These are phyloP conservation scores for Podospora anserina DNA, from an alignment of 495 filamentous ascomycete genomes.

Conservation along the genomic window DNA sequence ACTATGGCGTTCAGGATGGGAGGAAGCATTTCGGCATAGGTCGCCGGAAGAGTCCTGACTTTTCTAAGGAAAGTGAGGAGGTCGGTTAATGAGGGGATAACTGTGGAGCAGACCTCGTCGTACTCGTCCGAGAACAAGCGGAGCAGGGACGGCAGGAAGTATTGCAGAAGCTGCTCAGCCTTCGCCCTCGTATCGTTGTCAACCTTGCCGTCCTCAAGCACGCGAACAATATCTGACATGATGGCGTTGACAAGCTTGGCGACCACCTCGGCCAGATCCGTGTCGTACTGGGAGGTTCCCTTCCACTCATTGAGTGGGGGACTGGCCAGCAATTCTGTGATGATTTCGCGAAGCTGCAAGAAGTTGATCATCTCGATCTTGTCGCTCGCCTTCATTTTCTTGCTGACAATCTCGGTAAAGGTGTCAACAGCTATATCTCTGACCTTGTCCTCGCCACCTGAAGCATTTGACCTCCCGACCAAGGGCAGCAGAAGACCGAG, in stretches of 20 bases:
- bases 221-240: conserved; percentile 78
- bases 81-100: conserved; percentile 87
- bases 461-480: conserved; percentile 55
- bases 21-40: conserved; percentile 73
- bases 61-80: conserved; percentile 84
- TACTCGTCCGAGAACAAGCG: conserved; percentile 97
- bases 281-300: conserved; percentile 81
- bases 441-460: conserved; percentile 62
- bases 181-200: conserved; percentile 54
- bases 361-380: conserved; percentile 92
- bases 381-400: conserved; percentile 93
- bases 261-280: conserved; percentile 87
- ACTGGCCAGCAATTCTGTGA: conserved; percentile 75
- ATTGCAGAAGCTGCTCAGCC: conserved; percentile 72
- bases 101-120: conserved; percentile 92
- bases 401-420: conserved; percentile 90
- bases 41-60: conserved; percentile 59
- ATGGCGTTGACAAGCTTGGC: conserved; percentile 94
- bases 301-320: conserved; percentile 72
- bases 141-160: conserved; percentile 79
- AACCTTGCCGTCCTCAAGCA: conserved; percentile 54
- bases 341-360: conserved; percentile 77
- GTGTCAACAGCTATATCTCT: conserved; percentile 86
- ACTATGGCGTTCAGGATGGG: conserved; percentile 89
- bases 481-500: conserved; percentile 78